Conservation (phyloP, 345 rosid species). For the Brassica incana region DNA sequence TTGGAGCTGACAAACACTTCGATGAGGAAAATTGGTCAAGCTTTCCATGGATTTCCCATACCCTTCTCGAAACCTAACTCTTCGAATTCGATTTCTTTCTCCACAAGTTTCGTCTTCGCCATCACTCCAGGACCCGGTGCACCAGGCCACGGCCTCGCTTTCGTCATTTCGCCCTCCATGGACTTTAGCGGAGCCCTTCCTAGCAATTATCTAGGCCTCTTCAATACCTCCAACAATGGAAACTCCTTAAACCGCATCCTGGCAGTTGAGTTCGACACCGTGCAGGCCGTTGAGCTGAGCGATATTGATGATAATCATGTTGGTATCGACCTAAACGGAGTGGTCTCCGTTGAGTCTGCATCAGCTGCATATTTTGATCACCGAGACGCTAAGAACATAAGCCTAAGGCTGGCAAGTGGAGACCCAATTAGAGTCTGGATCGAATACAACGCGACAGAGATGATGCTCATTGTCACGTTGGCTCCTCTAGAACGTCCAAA, state of each 20-base stretch:
- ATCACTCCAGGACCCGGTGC: constrained; percentile 27
- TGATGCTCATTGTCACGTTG: constrained; percentile 47
- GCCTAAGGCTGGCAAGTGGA: constrained; percentile 45
- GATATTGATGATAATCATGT: constrained; percentile 61
- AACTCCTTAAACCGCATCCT: constrained; percentile 46
- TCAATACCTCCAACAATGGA: constrained; percentile 46
- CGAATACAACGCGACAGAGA: constrained; percentile 50
- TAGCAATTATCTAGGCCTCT: constrained; percentile 48
- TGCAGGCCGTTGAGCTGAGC: constrained; percentile 41
- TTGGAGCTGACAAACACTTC: constrained; percentile 60
- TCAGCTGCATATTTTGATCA: constrained; percentile 46
- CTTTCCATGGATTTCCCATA: constrained; percentile 46
- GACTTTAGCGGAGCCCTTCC: constrained; percentile 25
- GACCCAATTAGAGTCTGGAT: constrained; percentile 57
- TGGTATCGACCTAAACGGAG: constrained; percentile 53
- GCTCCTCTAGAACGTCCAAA: constrained; percentile 41
- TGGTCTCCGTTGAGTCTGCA: constrained; percentile 40
- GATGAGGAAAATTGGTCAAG: constrained; percentile 42
- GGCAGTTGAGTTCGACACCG: constrained; percentile 60
- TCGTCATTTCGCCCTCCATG: constrained; percentile 41
- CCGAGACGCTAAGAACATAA: constrained; percentile 24
- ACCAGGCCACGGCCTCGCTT: constrained; percentile 52
- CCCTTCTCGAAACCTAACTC: constrained; percentile 27
- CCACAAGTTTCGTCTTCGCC: constrained; percentile 48
- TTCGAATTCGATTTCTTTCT: constrained; percentile 32